These are phyloP conservation scores for Verticillium isaacii DNA, from an alignment of 2,329 filamentous ascomycete species.

Conservation along the genomic window DNA sequence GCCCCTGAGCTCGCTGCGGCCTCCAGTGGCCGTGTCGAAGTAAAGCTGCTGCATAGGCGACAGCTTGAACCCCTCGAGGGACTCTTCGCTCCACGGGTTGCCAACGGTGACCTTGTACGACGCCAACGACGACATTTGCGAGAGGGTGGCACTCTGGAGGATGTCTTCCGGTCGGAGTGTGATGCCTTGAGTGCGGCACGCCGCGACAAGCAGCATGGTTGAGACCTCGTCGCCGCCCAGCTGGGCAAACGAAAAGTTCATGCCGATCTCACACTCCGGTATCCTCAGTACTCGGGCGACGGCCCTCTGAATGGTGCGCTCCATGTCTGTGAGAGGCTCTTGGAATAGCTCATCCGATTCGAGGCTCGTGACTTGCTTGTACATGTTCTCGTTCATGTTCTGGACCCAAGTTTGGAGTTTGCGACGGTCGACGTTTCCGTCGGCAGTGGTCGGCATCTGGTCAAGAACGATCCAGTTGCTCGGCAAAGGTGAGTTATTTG, in stretches of 20 bases:
- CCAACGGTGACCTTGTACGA: conserved; percentile 23
- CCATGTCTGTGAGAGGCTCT: conserved; percentile 30
- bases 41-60: conserved; percentile 51
- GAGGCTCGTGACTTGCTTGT: conserved; percentile 40
- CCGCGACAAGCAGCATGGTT: conserved; percentile 32
- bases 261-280: conserved; percentile 31
- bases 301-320: conserved; percentile 31
- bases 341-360: conserved; percentile 29
- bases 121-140: conserved; percentile 31
- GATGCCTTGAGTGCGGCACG: conserved; percentile 32
- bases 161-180: conserved; percentile 29
- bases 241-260: conserved; percentile 34
- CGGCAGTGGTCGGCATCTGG: conserved; percentile 36
- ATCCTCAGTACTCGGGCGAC: conserved; percentile 33
- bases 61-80: conserved; percentile 35
- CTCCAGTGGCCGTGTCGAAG: conserved; percentile 41
- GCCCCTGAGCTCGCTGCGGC: conserved; percentile 22
- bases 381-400: conserved; percentile 42
- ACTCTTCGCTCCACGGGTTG: conserved; percentile 26
- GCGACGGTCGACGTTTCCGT: conserved; percentile 35
- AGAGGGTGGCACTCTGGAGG: conserved; percentile 29
- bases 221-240: conserved; percentile 35
- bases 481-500: conserved; percentile 27
- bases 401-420: conserved; percentile 49
- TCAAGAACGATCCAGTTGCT: conserved; percentile 44